Evolutionary conservation across 2,329 filamentous ascomycete genomes (phyloP).

Genomic region (Fusarium metavorans): DNA sequence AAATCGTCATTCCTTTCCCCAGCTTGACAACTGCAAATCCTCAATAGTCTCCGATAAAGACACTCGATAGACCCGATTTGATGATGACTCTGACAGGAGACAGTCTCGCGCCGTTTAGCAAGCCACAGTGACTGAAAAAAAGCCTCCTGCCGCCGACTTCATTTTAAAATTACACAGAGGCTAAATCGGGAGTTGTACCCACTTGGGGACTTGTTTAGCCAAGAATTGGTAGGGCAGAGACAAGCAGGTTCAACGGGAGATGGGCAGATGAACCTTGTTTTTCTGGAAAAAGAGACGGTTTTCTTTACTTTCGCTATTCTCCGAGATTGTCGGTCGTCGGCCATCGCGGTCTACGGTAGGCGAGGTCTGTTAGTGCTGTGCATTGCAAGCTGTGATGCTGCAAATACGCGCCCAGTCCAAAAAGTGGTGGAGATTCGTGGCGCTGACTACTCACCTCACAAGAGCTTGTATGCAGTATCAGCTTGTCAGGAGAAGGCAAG

Average conservation of each 20-base stretch:
- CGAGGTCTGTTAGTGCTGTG: not conserved
- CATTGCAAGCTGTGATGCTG: not conserved
- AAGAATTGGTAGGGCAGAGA: not conserved
- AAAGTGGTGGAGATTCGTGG: constrained; percentile 1
- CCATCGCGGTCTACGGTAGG: not conserved
- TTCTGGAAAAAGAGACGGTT: not conserved
- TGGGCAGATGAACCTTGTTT: not conserved
- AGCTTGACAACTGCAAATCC: not conserved
- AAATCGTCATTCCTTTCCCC: not conserved
- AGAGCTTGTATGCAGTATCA: not conserved
- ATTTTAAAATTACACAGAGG: not conserved
- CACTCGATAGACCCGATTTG: constrained; percentile 2
- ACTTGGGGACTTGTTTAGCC: not conserved
- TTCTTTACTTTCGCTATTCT: not conserved
- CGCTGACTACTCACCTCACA: not conserved
- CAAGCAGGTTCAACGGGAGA: not conserved
- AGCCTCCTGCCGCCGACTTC: not conserved
- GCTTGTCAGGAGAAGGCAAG: not conserved
- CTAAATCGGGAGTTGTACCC: not conserved
- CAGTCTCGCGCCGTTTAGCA: not conserved
- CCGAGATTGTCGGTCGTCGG: constrained; percentile 1
- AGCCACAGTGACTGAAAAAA: not conserved
- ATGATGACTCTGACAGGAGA: not conserved
- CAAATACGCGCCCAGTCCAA: not conserved
- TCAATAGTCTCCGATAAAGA: not conserved